Conservation (phyloP, 2,329 filamentous ascomycete genomes). For the Cercospora beticola region DNA sequence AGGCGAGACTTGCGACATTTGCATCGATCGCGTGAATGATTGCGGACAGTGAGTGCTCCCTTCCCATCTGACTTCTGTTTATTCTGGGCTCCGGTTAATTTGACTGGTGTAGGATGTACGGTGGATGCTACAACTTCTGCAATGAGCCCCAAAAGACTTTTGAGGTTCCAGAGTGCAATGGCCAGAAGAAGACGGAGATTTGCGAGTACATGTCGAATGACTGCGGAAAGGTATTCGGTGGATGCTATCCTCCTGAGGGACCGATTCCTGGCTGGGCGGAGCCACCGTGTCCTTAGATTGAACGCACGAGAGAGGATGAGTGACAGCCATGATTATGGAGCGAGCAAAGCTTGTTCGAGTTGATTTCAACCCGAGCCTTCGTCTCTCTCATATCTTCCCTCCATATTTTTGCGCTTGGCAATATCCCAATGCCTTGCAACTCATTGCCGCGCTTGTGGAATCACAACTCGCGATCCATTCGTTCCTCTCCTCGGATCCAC, state of each 20-base stretch:
- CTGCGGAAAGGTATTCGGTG: conserved; percentile 10
- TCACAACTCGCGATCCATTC: conserved; percentile 8
- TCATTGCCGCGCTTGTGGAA: not conserved
- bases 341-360: not conserved
- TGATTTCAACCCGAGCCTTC: not conserved
- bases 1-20: not conserved
- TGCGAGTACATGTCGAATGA: conserved; percentile 14
- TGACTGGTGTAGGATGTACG: conserved; percentile 8
- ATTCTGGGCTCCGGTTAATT: not conserved
- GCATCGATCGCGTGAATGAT: conserved; percentile 7
- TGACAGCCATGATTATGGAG: not conserved
- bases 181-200: not conserved
- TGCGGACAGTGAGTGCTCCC: conserved; percentile 7
- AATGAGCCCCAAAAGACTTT: not conserved
- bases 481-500: not conserved
- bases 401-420: conserved; percentile 3
- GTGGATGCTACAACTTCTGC: conserved; percentile 16
- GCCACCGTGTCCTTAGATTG: not conserved
- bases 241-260: conserved; percentile 9
- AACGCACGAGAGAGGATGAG: not conserved
- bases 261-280: not conserved
- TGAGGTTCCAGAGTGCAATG: conserved; percentile 15
- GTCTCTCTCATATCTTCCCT: not conserved
- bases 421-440: conserved; percentile 1
- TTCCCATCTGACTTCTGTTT: not conserved